A percentile compares a stretch with the other conserved stretches of the same genome.
Conservation (phyloP, 2,329 filamentous ascomycete genomes). For the Nemania abortiva region DNA sequence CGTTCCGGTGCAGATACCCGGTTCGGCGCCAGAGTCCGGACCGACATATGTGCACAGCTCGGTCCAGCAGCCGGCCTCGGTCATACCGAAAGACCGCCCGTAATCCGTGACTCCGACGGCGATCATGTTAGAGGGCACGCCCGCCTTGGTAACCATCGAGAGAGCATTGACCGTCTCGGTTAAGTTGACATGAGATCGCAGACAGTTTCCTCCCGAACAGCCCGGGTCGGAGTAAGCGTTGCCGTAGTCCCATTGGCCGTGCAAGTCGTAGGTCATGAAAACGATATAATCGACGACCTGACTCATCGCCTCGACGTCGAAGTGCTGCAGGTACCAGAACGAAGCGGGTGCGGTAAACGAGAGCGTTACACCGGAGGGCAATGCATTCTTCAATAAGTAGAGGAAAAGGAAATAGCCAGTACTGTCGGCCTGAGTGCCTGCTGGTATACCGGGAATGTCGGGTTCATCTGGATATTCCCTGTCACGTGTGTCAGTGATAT, state of each 20-base stretch:
- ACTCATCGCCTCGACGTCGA: neutral
- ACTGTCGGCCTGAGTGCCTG: neutral
- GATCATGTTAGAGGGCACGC: neutral
- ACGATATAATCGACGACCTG: neutral
- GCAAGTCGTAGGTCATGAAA: neutral
- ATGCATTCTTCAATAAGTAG: neutral
- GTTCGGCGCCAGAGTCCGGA: neutral
- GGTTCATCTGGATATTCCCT: neutral
- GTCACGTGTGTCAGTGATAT: neutral
- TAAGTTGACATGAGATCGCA: neutral
- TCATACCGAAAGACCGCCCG: neutral
- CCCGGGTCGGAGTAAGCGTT: neutral
- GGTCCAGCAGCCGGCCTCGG: neutral
- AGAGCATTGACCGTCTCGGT: neutral
- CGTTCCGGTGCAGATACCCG: neutral
- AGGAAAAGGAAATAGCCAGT: neutral
- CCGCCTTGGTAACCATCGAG: neutral
- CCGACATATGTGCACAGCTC: neutral
- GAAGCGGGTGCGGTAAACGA: neutral
- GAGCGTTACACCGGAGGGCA: neutral
- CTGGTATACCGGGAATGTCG: neutral
- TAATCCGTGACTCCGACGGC: neutral
- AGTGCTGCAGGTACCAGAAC: neutral
- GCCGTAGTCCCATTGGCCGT: conserved; percentile 4
- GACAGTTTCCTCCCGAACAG: neutral